Base-by-base conservation (phyloP, 768 basidiomycete species). In the Lactarius akahatsu region DNA sequence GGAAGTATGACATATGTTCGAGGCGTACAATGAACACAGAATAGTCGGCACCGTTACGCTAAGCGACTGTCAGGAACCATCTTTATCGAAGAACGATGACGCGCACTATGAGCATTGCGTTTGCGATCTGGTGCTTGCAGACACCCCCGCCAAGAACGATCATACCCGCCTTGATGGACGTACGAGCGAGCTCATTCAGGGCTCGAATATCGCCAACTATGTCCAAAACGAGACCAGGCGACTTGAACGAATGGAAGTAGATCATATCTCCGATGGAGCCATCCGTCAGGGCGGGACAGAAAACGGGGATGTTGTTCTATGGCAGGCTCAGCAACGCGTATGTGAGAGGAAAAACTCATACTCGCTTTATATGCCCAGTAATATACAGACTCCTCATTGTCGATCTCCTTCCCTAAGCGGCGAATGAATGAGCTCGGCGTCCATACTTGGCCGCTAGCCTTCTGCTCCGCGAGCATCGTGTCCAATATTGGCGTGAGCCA, bases 61-160 rank as follows among this genome's bases (percentile, higher is more conserved):
- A 74, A 28, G 34, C 57, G 55, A 20, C 23, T 11, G 47, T 64
- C 69, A 28, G 69, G 61, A 45, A 70, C 30, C 26, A 10, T 40
- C 65, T 38, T 67, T 62, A 65, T 61, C 23, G 67, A 18, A n/a
- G 40, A 18, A 64, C 10, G 54, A 55, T 13, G 28, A 70, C 85
- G 77, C 65, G 38, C 77, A 98, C 96, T 74, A 99, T 97, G 28
- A 99, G 80, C 97, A 99, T 98, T 1, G 96, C 95, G 74, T 99
- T 99, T n/a, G 96, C 96, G 64, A 99, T 97, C 74, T 99, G 97
- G 75, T 99, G 97, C 76, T 99, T 99, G 80, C 96, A 98, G 11
- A 99, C 95, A 1, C 97, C 97, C 2, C 97, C 97, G 9, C 97
- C 97, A 15, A 98, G 86, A 61, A 99, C 87, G 71, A 99, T 94